These are phyloP conservation scores for Onygenales sp. DNA, from an alignment of 2,329 filamentous ascomycete species.

Conservation along the genomic window DNA sequence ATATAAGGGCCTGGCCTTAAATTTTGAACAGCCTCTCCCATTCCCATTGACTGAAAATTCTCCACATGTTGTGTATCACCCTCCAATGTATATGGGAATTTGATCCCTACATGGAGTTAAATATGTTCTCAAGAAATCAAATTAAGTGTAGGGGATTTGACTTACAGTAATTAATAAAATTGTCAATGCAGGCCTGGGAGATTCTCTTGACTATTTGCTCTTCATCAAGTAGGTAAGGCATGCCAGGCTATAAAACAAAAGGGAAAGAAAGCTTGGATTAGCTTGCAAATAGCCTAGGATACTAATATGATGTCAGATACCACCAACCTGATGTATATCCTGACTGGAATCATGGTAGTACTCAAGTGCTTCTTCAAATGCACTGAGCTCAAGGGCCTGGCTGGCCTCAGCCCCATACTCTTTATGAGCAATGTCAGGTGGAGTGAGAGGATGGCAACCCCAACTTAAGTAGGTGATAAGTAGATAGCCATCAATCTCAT, in stretches of 20 bases:
- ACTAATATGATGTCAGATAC: background rate
- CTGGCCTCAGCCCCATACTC: background rate
- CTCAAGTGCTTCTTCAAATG: background rate
- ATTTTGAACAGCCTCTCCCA: background rate
- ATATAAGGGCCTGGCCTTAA: background rate
- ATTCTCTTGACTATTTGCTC: background rate
- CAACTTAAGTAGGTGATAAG: background rate
- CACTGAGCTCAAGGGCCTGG: background rate
- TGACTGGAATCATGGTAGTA: background rate
- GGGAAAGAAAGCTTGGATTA: background rate
- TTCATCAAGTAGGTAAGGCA: background rate
- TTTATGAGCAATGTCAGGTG: background rate
- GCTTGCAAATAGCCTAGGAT: background rate
- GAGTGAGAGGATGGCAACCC: background rate
- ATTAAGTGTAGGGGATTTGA: background rate
- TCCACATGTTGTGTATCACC: background rate
- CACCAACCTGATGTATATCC: background rate
- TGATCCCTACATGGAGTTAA: background rate
- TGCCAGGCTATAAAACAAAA: background rate
- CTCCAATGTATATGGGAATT: background rate
- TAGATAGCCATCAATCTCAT: background rate
- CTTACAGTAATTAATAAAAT: background rate
- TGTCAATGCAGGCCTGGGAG: background rate
- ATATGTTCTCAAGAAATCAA: background rate
- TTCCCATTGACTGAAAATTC: background rate